Percentiles rank a stretch among this genome's conserved stretches.
These are phyloP conservation scores for Prillingera fragicola DNA, from an alignment of 1,284 basidiomycete genomes.

Conservation along the genomic window DNA sequence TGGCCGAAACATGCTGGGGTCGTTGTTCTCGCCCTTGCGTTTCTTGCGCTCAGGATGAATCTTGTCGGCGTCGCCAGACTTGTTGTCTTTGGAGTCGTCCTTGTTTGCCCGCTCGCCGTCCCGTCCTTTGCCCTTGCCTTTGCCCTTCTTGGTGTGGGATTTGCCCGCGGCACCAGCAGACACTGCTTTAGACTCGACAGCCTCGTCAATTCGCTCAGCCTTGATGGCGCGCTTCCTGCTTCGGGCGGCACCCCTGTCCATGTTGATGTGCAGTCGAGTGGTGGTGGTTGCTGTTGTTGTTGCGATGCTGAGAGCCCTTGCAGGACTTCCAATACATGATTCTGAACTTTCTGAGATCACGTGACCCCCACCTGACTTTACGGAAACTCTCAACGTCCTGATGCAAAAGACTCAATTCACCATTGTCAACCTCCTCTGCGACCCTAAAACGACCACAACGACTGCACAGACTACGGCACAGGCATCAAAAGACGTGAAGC, in stretches of 20 bases:
- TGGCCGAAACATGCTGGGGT: constrained; percentile 34
- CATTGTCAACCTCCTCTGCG: background rate
- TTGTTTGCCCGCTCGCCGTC: background rate
- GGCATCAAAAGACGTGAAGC: background rate
- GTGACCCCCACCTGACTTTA: background rate
- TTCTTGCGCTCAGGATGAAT: constrained; percentile 4
- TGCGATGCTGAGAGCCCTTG: constrained; percentile 1
- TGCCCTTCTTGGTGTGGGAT: background rate
- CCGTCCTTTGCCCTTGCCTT: constrained; percentile 2
- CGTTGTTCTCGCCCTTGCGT: constrained; percentile 9
- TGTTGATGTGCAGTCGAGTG: constrained; percentile 7
- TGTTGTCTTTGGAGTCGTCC: background rate
- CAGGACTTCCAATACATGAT: constrained; percentile 4
- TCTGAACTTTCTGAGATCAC: background rate
- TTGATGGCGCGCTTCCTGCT: constrained; percentile 27
- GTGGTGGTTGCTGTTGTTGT: background rate
- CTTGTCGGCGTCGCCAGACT: constrained; percentile 3
- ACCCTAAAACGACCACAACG: background rate
- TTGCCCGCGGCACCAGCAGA: too few relatives aligned
- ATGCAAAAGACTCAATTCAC: too few relatives aligned
- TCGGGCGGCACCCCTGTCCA: constrained; percentile 45
- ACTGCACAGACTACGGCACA: background rate
- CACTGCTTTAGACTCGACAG: background rate
- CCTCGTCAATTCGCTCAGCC: constrained; percentile 1
- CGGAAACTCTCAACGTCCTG: background rate